Base-by-base conservation (phyloP, 2,329 filamentous ascomycete genomes). In the Beauveria rudraprayagi region DNA sequence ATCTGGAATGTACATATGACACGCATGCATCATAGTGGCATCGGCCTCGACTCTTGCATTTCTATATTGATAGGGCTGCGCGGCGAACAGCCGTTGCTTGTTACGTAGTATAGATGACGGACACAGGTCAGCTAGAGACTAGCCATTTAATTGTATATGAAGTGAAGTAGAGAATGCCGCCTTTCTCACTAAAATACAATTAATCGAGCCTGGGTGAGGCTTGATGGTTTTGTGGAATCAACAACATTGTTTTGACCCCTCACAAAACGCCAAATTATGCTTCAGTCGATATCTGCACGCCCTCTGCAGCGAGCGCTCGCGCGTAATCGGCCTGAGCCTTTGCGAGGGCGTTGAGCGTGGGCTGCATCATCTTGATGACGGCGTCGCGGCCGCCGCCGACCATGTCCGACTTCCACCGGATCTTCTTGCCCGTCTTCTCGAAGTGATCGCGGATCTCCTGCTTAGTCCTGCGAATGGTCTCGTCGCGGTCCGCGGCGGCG, bases 341-440 rank as follows among this genome's bases (percentile, higher is more conserved):
- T 62, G 84, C 80, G 63, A 97, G 75, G 14, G 91, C 88, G 66
- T 82, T 80, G 11, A 89, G 77, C 5, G 90, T 89, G 5, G 91
- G 90, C 61, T 83, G 83, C 72, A 96, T 84, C 67, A 97, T 80
- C 66, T 87, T 84, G 66, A 86, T 80, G 3, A 97, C 91, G 2
- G 87, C 89, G 64, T 86, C 85, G 65, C 82, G 82, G 0, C 94
- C 94, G 5, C 93, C 93, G 10, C 83, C 83, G 17, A 94, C 80
- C 61, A 81, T 82, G 46, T 83, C 83, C 19, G 85, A 76, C 69
- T 90, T 89, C 72, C 89, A 85, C 62, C 83, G 83, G 28, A 88
- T 78, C 74, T 88, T 90, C 75, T 88, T 90, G 7, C 88, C 86
- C 0, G 91, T 94, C 64, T 82, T 81, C 67, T 89, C 80, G 66